Base-by-base conservation (phyloP, 2,329 filamentous ascomycete genomes). In the Amauroascus verrucosus region DNA sequence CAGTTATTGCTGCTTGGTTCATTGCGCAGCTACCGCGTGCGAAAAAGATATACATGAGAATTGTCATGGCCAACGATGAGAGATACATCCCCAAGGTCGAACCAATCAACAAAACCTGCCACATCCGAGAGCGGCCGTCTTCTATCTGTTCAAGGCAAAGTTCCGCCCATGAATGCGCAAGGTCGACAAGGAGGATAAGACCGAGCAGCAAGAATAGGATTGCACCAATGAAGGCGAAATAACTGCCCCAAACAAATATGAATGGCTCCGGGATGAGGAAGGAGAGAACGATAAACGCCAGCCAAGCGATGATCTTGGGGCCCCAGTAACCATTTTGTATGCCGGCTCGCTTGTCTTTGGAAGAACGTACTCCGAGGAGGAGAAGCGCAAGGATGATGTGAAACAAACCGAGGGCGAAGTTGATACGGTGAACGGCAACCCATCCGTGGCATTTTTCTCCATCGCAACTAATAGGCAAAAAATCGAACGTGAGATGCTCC, bases 311-410 rank as follows among this genome's bases (percentile, higher is more conserved):
- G 55, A 98, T 79, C 74, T 98, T 98, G 44, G 93, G 93, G 1
- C 90, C 93, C 93, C 93, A 98, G 71, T 88, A 98, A n/a, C 91
- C 93, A 72, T 98, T 98, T 67, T 98, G 93, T 51, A 98, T 79
- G 16, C 82, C 80, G 1, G 93, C 90, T 59, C 93, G 85, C 43
- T 86, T 85, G 67, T 95, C 86, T 69, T 87, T 93, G 22, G 90
- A 93, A 46, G 83, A 88, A 51, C 81, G 82, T 49, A 98, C 89
- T 49, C 93, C 93, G 53, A 97, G 77, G 43, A 98, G 79, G 56
- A 96, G 77, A 47, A 88, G 74, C 3, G 88, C 89, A 62, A 97
- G 81, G 58, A 95, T 77, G 45, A 94, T 77, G 70, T 98, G 93
- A 74, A 98, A 95, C 51, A 96, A 76, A 30, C 90, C 93, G 52